Conservation (phyloP, 2,329 filamentous ascomycete genomes). For the Pseudocercospora pini-densiflorae region DNA sequence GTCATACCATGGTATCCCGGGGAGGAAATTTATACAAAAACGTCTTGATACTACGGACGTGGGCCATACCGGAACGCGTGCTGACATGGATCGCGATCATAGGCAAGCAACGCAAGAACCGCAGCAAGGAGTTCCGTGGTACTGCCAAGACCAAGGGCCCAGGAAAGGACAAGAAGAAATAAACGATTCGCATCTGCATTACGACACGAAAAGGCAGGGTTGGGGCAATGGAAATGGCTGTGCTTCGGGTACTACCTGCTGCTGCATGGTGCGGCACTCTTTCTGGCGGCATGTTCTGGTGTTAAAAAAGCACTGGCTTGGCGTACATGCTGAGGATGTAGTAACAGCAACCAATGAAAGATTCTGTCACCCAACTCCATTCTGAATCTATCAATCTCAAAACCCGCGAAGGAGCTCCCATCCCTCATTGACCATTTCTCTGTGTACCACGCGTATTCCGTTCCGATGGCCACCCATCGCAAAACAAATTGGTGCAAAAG, state of each 20-base stretch:
- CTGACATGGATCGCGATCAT: slow-evolving; percentile 42
- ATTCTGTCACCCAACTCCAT: slow-evolving; percentile 20
- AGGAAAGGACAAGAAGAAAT: slow-evolving; percentile 82
- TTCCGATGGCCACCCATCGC: neutral
- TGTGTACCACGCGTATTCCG: neutral
- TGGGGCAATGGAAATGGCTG: slow-evolving; percentile 24
- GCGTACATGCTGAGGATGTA: slow-evolving; percentile 33
- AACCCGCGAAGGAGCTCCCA: too few relatives aligned
- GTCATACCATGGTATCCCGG: slow-evolving; percentile 51
- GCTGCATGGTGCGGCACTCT: slow-evolving; percentile 27
- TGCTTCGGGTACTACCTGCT: slow-evolving; percentile 22
- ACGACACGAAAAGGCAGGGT: slow-evolving; percentile 15
- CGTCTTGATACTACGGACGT: slow-evolving; percentile 14
- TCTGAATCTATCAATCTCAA: too few relatives aligned
- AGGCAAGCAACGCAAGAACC: slow-evolving; percentile 99
- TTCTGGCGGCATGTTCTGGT: slow-evolving; percentile 29
- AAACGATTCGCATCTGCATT: slow-evolving; percentile 31
- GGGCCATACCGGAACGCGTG: slow-evolving; percentile 11
- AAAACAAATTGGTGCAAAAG: too few relatives aligned
- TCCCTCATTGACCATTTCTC: neutral
- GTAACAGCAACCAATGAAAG: slow-evolving; percentile 29
- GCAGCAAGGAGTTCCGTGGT: slow-evolving; percentile 97
- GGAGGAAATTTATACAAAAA: slow-evolving; percentile 6
- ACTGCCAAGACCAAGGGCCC: slow-evolving; percentile 98
- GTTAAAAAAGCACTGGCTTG: slow-evolving; percentile 28